A percentile compares a stretch with the other conserved stretches of the same genome.
Evolutionary conservation across 768 basidiomycete species (phyloP).

Genomic region (Lepiota venenata): DNA sequence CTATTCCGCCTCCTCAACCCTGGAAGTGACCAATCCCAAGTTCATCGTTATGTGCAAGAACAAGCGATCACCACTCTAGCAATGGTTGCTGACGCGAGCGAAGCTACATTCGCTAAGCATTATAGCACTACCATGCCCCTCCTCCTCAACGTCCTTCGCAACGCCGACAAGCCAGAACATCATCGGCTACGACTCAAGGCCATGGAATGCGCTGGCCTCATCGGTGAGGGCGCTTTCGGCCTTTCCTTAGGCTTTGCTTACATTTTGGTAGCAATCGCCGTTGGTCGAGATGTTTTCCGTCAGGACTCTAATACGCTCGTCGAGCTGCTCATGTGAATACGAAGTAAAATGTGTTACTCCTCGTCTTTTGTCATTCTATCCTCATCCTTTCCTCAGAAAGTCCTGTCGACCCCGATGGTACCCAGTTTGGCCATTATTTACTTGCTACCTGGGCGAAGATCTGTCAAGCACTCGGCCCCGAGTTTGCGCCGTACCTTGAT

Average conservation of each 20-base stretch:
- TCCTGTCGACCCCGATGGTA: constrained; percentile 67
- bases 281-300: constrained; percentile 76
- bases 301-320: constrained; percentile 71
- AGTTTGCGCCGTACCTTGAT: too few species aligned
- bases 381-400: constrained; percentile 39
- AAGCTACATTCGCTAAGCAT: too few species aligned
- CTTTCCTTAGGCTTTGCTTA: background rate
- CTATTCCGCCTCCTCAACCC: too few species aligned
- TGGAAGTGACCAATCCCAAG: too few species aligned
- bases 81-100: too few species aligned
- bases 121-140: too few species aligned
- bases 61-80: too few species aligned
- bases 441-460: constrained; percentile 89
- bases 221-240: constrained; percentile 47
- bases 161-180: too few species aligned
- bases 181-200: too few species aligned
- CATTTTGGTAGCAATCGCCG: constrained; percentile 65
- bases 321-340: constrained; percentile 70
- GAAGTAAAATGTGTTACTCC: constrained; percentile 52
- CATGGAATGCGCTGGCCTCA: constrained; percentile 88
- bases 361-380: background rate
- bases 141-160: too few species aligned
- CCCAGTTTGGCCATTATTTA: constrained; percentile 69
- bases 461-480: too few species aligned
- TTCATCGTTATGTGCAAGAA: too few species aligned